Base-by-base conservation (phyloP, 306 rosid species). In the Rosa chinensis region DNA sequence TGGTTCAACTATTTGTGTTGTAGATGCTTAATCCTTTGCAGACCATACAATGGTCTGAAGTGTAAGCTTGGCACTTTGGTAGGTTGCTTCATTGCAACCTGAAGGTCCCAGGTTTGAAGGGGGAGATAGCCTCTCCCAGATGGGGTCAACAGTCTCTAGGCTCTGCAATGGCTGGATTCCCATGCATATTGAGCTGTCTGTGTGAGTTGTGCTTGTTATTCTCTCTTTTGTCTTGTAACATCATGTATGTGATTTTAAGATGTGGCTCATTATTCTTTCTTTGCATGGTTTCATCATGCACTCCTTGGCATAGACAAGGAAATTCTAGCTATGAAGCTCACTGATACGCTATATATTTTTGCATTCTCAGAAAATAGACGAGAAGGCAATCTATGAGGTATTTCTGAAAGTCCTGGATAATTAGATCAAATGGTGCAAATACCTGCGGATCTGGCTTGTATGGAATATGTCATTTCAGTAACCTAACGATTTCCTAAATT, bases 351-450 rank as follows among this genome's bases (percentile, higher is more conserved):
- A 63, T 72, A 68, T 75, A 4, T 77, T 50, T 64, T 66, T 49
- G 77, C 53, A 39, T 88, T 66, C 52, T 18, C 90, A 95, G 99
- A 95, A 95, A 90, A 81, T 95, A 80, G 96, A 95, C 69, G 98
- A 95, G 88, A 89, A 87, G 78, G 89, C 97, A 66, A 86, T 95
- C 86, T 84, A 93, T 61, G 93, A 84, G 66, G 98, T 93, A 70
- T 89, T 95, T 88, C 72, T 83, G 87, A 95, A 90, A 89, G 97
- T 88, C 80, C 94, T 95, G 66, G 97, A 89, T 87, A 95, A 95
- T 82, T 95, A 95, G 86, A 91, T 88, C 73, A 91, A 77, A 78
- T 95, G 99, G 98, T 95, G 99, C 84, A 87, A 76, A 89, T 95
- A 95, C 81, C 83, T 95, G 89, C 92, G 93, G 79, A 85, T 77